Evolutionary conservation across 108 stramenopile species (phyloP).

Genomic region (Cyclotella baltica): DNA sequence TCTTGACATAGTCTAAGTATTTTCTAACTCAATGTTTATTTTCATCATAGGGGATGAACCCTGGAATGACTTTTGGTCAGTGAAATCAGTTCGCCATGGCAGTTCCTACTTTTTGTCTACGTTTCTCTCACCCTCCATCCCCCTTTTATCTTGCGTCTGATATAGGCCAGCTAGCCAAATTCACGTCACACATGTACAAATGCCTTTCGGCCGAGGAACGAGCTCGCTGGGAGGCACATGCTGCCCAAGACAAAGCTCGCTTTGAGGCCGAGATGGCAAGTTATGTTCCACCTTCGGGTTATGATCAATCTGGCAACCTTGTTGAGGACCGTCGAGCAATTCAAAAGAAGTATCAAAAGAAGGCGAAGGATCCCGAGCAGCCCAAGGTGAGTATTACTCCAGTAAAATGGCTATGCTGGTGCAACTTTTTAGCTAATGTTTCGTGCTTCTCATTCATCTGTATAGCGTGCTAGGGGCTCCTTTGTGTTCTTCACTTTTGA

Average conservation of each 20-base stretch:
- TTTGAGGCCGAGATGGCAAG: constrained; percentile 80
- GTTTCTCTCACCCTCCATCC: not conserved
- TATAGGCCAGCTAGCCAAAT: constrained; percentile 80
- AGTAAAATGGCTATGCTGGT: not conserved
- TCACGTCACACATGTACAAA: constrained; percentile 93
- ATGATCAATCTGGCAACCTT: constrained; percentile 81
- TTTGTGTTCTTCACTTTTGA: constrained; percentile 91
- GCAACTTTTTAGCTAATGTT: not conserved
- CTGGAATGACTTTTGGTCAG: constrained; percentile 79
- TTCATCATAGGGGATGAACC: constrained; percentile 24
- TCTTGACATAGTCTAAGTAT: not conserved
- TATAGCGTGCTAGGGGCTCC: constrained; percentile 72
- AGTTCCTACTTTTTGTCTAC: not conserved
- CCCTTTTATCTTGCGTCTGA: not conserved
- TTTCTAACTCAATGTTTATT: not conserved
- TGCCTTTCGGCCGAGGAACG: constrained; percentile 81
- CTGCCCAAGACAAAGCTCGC: constrained; percentile 82
- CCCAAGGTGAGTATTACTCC: constrained; percentile 52
- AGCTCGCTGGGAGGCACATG: constrained; percentile 81
- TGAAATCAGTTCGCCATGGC: not conserved
- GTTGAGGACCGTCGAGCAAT: constrained; percentile 74
- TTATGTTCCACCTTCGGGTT: constrained; percentile 75
- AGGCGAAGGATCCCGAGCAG: constrained; percentile 73
- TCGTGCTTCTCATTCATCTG: not conserved
- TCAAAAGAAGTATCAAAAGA: constrained; percentile 73